Evolutionary conservation across 1,284 basidiomycete species (phyloP).

Genomic region (Ustilago tritici): DNA sequence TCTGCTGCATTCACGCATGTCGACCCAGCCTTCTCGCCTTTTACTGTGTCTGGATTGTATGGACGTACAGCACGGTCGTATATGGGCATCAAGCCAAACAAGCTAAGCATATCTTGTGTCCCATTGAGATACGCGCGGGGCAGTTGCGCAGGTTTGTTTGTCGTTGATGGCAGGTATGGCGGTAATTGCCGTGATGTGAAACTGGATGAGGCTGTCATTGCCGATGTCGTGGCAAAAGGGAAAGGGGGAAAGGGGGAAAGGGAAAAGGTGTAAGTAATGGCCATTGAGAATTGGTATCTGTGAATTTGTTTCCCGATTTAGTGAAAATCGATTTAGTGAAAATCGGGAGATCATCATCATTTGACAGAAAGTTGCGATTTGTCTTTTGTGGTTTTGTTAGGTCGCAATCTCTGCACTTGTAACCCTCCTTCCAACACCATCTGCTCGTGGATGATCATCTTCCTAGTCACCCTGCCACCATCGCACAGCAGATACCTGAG

Average conservation of each 20-base stretch:
- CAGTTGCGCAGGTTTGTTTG: constrained; percentile 31
- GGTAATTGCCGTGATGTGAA: constrained; percentile 15
- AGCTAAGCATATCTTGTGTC: constrained; percentile 56
- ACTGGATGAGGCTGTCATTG: constrained; percentile 1
- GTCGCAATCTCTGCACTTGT: not conserved
- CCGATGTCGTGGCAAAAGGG: not conserved
- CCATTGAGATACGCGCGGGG: constrained; percentile 52
- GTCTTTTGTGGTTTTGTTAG: constrained; percentile 1
- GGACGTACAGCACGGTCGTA: constrained; percentile 60
- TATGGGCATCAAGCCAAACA: constrained; percentile 58
- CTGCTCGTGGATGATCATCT: not conserved
- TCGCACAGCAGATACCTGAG: not conserved
- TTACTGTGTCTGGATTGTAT: constrained; percentile 44
- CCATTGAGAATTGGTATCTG: not conserved
- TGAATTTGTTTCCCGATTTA: not conserved
- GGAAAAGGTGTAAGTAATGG: not conserved
- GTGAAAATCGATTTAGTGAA: not conserved
- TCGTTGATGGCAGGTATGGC: constrained; percentile 38
- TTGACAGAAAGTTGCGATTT: not conserved
- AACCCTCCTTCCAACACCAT: not conserved
- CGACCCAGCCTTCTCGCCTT: constrained; percentile 18
- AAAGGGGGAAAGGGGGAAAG: not conserved
- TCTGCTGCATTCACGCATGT: not conserved
- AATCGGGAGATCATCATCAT: not conserved
- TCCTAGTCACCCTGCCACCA: not conserved